Evolutionary conservation across 2,329 filamentous ascomycete species (phyloP), one percentile per base, ranked within the genome.

Genomic region (Xylaria sp.): DNA sequence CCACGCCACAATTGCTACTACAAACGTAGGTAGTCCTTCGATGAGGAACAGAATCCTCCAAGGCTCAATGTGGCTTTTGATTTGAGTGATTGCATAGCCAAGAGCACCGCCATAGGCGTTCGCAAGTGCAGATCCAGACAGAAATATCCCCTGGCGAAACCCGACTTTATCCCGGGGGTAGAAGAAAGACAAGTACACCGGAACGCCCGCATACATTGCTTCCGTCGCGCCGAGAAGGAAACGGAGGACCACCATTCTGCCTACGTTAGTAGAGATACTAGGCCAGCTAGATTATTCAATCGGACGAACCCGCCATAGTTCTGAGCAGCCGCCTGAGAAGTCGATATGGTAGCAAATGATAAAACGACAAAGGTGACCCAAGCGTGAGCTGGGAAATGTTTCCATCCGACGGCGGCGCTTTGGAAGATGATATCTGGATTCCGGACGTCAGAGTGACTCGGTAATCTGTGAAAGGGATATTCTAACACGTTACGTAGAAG

Each of bases 111-210:
- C 80, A 64, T 81, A 80, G 4, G 78, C 80, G 49, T 81, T 81
- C 3, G 80, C 80, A 6, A 80, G 70, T 1, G 80, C 79, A 2
- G 77, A 77, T 0, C 82, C 81, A 23, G 82, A 81, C 13, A 85
- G 72, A 70, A 89, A 90, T 26, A 89, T 75, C 2, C 87, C 87
- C 60, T 84, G 84, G 3, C 87, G 80, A 36, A 88, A 80, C 38
- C 87, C 87, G 13, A 89, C 78, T 71, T 87, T 86, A 42, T 86
- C 81, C 15, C 88, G 80, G 7, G 86, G 82, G 73, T 90, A 90
- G 79, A 89, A 88, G 76, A 88, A 88, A 0, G 83, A 85, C 0
- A 88, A 77, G 15, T 79, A 80, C 11, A 75, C 63, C 77, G 82
- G 72, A 78, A 84, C 42, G 79, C 79, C 15, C 77, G 82, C 72